These are phyloP conservation scores for Leishmania turanica DNA, from an alignment of 208 protist genomes.

Conservation along the genomic window DNA sequence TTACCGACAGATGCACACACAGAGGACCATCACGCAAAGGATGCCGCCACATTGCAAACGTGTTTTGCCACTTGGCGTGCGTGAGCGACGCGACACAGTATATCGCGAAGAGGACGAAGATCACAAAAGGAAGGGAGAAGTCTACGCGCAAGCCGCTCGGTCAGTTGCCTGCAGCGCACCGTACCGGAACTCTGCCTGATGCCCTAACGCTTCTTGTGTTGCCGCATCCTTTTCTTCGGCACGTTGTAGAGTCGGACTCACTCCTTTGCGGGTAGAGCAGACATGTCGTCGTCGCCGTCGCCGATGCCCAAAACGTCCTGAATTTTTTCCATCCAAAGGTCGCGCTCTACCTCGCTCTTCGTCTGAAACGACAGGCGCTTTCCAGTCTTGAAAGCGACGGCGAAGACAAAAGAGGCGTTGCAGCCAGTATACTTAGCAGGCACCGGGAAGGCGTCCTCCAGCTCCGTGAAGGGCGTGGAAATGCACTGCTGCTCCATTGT, in stretches of 20 bases:
- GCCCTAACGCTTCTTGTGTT: neutral
- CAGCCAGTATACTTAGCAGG: conserved; percentile 79
- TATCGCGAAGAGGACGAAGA: neutral
- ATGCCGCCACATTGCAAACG: neutral
- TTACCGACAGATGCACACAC: neutral
- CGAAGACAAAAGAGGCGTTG: conserved; percentile 72
- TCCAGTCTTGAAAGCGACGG: conserved; percentile 78
- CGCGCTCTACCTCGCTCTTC: conserved; percentile 58
- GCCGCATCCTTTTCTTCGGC: neutral
- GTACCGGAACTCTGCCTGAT: neutral
- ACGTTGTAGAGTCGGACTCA: neutral
- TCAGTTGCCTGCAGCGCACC: neutral
- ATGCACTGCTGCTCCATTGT: conserved; percentile 84
- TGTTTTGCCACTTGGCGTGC: neutral
- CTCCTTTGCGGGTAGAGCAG: conserved; percentile 19
- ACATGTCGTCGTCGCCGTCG: conserved; percentile 51
- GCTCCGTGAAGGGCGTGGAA: conserved; percentile 66
- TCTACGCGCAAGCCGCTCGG: neutral
- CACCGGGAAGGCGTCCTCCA: conserved; percentile 81
- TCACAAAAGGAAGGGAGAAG: conserved; percentile 1
- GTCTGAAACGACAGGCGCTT: conserved; percentile 78
- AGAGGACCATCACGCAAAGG: neutral
- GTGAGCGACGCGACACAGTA: too few relatives aligned
- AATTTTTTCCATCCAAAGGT: conserved; percentile 84
- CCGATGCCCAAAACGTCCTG: conserved; percentile 80